These are phyloP conservation scores for Westerdykella sp. DNA, from an alignment of 2,329 filamentous ascomycete species.

Conservation along the genomic window DNA sequence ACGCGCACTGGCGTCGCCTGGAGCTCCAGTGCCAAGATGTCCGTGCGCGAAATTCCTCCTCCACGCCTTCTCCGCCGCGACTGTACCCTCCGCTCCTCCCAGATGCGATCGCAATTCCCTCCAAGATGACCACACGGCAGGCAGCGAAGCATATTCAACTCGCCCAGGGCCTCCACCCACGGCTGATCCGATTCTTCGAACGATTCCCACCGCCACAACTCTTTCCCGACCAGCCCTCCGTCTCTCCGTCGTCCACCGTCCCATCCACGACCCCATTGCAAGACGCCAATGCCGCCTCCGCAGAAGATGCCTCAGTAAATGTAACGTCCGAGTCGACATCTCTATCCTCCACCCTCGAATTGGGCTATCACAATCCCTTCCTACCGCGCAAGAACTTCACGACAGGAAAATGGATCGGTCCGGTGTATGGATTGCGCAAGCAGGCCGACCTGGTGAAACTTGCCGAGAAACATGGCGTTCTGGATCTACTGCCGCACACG, in stretches of 20 bases:
- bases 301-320: slow-evolving; percentile 24
- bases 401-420: slow-evolving; percentile 78
- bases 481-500: slow-evolving; percentile 71
- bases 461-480: slow-evolving; percentile 69
- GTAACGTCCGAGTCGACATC: slow-evolving; percentile 3
- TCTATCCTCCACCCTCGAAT: slow-evolving; percentile 27
- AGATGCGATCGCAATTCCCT: slow-evolving; percentile 7
- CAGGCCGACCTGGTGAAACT: slow-evolving; percentile 90
- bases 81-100: slow-evolving; percentile 10
- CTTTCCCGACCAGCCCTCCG: slow-evolving; percentile 30
- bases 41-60: background rate
- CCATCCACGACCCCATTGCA: slow-evolving; percentile 19
- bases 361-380: slow-evolving; percentile 70
- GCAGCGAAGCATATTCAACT: slow-evolving; percentile 41
- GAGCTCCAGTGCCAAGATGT: background rate
- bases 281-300: slow-evolving; percentile 38
- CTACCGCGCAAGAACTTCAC: slow-evolving; percentile 67
- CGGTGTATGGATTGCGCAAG: slow-evolving; percentile 72
- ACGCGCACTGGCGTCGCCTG: background rate
- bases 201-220: slow-evolving; percentile 69
- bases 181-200: slow-evolving; percentile 79
- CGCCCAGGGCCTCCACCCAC: slow-evolving; percentile 67
- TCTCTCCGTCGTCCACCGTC: slow-evolving; percentile 13
- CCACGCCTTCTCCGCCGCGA: slow-evolving; percentile 1
- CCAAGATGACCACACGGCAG: slow-evolving; percentile 24